phyloP scores from a whole-genome alignment of 2,329 filamentous ascomycete species.

The Sodiomyces alkalinus region DNA sequence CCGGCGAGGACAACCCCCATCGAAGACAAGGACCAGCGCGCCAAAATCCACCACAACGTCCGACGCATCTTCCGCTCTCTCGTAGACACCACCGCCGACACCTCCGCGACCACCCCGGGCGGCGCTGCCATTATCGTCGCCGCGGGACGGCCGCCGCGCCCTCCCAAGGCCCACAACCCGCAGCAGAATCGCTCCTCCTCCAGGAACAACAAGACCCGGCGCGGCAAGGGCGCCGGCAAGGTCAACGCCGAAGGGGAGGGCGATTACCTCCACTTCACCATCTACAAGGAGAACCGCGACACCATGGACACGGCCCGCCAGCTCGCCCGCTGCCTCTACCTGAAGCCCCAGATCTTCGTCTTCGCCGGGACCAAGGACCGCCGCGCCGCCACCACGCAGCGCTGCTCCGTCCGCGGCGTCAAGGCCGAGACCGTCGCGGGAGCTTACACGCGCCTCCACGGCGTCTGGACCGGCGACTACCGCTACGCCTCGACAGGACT shows the following conservation, averaged over 20 bases:
- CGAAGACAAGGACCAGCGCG: conserved; percentile 28
- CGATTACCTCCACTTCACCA: conserved; percentile 75
- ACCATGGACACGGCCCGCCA: conserved; percentile 82
- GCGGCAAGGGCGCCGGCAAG: conserved; percentile 6
- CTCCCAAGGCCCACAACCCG: conserved; percentile 12
- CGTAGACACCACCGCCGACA: conserved; percentile 58
- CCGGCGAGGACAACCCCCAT: conserved; percentile 23
- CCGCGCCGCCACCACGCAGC: conserved; percentile 71
- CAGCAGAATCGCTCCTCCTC: conserved; percentile 12
- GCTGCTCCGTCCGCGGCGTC: conserved; percentile 48
- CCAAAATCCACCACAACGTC: conserved; percentile 42
- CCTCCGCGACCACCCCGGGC: conserved; percentile 31
- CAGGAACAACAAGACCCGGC: conserved; percentile 10
- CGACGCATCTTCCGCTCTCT: conserved; percentile 67
- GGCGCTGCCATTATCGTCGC: conserved; percentile 43
- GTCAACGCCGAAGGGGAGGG: conserved; percentile 27
- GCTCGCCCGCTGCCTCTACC: conserved; percentile 57
- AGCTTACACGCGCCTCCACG: conserved; percentile 48
- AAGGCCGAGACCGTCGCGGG: conserved; percentile 44
- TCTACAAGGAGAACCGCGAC: conserved; percentile 95
- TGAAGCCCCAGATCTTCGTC: conserved; percentile 59
- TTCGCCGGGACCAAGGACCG: conserved; percentile 83
- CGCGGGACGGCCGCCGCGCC: conserved; percentile 9
- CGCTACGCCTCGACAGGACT: conserved; percentile 57
- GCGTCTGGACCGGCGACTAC: conserved; percentile 63